Base-by-base conservation (phyloP, 768 basidiomycete genomes). In the Mycena epipterygia region DNA sequence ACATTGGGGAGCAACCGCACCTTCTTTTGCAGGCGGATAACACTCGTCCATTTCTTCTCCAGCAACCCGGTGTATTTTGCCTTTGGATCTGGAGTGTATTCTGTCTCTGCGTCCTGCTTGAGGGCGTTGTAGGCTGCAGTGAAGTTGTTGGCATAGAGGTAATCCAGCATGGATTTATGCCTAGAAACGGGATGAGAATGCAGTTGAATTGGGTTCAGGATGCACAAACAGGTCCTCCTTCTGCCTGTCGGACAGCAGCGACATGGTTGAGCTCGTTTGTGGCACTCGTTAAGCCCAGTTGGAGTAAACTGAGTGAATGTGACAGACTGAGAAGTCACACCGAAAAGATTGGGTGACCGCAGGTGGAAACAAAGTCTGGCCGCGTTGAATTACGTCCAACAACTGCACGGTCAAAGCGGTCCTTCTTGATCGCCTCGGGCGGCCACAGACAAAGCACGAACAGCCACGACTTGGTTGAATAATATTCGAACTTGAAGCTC, bases 1-100 rank as follows among this genome's bases (percentile, higher is more conserved):
- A 57, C n/a, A 42, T 48, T 33, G n/a, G 41, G n/a, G 19, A 25
- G 39, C 42, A 41, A 33, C 60, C 64, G 65, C 51, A 67, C 72
- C 68, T 73, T 73, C 72, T 73, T 73, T 85, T 98, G 97, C 79
- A 98, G 81, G 73, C 97, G 89, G 67, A 98, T 97, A 37, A 98
- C 95, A 77, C 93, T 95, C 56, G 95, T 97, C 97, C 97, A 98
- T 81, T 98, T 98, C 91, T 97, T 97, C 85, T 95, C 97, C 69
- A 98, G 83, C 65, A 98, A 83, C 1, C 96, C 96, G 2, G 91
- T 90, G 76, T 91, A 93, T 79, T 94, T 93, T 58, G 95, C 90
- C 78, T 94, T 95, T 27, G 95, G 90, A 84, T 97, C 96, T 19
- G 93, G 94, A 5, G 87, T 85, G 79, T 93, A 94, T 68, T 91